Base-by-base conservation (phyloP, 202 grass and related monocot genomes). In the Hordeum pubiflorum region DNA sequence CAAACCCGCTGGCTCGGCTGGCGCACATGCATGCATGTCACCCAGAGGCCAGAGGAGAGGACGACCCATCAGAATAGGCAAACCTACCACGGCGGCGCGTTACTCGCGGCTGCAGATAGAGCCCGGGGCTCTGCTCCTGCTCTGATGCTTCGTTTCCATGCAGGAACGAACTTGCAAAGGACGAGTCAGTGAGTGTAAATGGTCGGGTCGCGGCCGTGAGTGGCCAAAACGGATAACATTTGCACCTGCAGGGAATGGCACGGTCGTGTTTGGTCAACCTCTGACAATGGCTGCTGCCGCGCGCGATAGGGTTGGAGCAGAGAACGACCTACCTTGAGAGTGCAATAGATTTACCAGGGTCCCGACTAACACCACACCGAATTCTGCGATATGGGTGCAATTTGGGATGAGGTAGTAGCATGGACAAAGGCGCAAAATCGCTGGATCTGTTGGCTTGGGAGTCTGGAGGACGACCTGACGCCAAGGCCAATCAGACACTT, bases 11-110 rank as follows among this genome's bases (percentile, higher is more conserved):
- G 86, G 22, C 61, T 81, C 76, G 75, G 63, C 69, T 9, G 86
- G 22, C 61, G 86, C 76, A 80, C 81, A 86, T 5, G 4, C 31
- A 32, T 50, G 46, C 43, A 46, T 23, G 12, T 3, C 33, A 9
- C 13, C 63, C 22, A 9, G 14, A 40, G 38, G 5, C n/a, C n/a
- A 34, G 33, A 46, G 43, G 43, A 46, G 43, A 46, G 13, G 44
- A 17, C 43, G 15, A 59, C 21, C 78, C 8, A 71, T 21, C 27
- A 4, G 74, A 79, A 55, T 38, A 0, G 23, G 20, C 18, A 15
- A 10, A 82, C 87, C 87, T 62, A 74, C 87, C 78, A 21, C 60
- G 83, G 83, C 87, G 87, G 83, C 20, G 79, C 79, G 82, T 88
- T 85, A 86, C 68, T 86, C 27, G 43, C 9, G 31, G 39, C 3